Evolutionary conservation across 2,329 filamentous ascomycete genomes (phyloP), one percentile per base, ranked within the genome.

Genomic region (Tolypocladium endophyticum): DNA sequence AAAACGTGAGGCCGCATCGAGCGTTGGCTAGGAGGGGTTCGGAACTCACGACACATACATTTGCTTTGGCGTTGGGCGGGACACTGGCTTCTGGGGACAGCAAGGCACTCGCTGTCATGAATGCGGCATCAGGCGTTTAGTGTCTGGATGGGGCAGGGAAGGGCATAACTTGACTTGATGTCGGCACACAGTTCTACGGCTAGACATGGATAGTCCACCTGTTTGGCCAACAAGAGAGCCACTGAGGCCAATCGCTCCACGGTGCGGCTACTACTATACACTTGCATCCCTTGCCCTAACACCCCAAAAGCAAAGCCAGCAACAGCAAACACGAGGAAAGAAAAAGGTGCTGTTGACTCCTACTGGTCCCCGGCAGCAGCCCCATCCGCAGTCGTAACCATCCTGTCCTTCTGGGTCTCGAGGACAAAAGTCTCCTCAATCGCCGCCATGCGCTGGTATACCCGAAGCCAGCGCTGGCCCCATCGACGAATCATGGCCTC

Each of bases 381-480:
- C 5, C 52, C 59, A 33, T 57, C 55, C 11, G n/a, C 18, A 18
- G 38, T 33, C 36, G 47, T 50, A 18, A 63, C 64, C 50, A 60
- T 62, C 28, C 25, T 57, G 58, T 59, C 64, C 53, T 59, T 66
- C 59, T 64, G 66, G 59, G 68, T 70, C 63, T 76, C 75, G 1
- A 71, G 43, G 11, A 80, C 68, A 69, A 83, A 84, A 0, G 88
- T 83, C 74, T 97, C 92, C 76, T 97, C 92, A 18, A 97, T 90
- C 3, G 89, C 90, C 18, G 84, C 84, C 74, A 91, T 88, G 52
- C 94, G 81, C 67, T 86, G 79, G 73, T 96, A 97, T 1, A 94
- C 91, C 38, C 90, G 82, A 63, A 90, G 77, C 94, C 94, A 99
- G 55, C 92, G 83, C 69, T 85, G 83, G 0, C 88, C 92, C 94